Conservation (phyloP, 1,284 basidiomycete species). For the Ustanciosporium gigantosporum region DNA sequence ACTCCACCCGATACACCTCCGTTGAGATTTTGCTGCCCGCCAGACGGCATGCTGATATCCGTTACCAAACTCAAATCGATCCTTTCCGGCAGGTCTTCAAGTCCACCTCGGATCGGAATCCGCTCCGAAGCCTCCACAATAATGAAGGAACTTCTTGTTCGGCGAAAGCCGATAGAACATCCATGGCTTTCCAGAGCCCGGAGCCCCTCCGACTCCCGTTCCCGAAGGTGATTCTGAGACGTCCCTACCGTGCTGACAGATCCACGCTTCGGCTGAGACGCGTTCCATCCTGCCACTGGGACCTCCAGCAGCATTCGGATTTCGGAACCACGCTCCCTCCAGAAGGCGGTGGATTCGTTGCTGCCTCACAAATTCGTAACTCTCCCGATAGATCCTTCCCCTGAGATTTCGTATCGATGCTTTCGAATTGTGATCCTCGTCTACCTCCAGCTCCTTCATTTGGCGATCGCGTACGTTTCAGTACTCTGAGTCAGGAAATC, state of each 20-base stretch:
- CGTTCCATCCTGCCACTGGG: too few relatives aligned
- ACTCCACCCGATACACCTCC: not conserved
- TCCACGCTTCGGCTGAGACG: not conserved
- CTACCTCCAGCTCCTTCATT: constrained; percentile 88
- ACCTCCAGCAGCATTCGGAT: too few relatives aligned
- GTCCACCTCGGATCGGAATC: constrained; percentile 74
- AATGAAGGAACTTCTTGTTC: constrained; percentile 77
- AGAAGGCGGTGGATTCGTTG: constrained; percentile 85
- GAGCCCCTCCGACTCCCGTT: constrained; percentile 9
- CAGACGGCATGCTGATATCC: too few relatives aligned
- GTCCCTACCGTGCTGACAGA: constrained; percentile 4
- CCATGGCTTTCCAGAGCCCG: constrained; percentile 36
- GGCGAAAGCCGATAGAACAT: constrained; percentile 62
- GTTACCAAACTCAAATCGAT: constrained; percentile 59
- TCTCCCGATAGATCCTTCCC: constrained; percentile 84
- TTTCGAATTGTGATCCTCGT: constrained; percentile 70
- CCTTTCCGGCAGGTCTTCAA: constrained; percentile 82
- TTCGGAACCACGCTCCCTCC: constrained; percentile 89
- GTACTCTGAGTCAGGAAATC: constrained; percentile 87
- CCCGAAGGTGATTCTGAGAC: constrained; percentile 19
- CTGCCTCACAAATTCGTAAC: constrained; percentile 86
- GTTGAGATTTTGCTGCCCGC: too few relatives aligned
- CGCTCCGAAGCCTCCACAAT: constrained; percentile 76
- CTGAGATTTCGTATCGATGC: constrained; percentile 69
- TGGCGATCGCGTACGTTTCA: constrained; percentile 84